Percentiles rank a stretch among this genome's conserved stretches.
Conservation (phyloP, 2,329 filamentous ascomycete genomes). For the Stagonosporopsis cucurbitacearum region DNA sequence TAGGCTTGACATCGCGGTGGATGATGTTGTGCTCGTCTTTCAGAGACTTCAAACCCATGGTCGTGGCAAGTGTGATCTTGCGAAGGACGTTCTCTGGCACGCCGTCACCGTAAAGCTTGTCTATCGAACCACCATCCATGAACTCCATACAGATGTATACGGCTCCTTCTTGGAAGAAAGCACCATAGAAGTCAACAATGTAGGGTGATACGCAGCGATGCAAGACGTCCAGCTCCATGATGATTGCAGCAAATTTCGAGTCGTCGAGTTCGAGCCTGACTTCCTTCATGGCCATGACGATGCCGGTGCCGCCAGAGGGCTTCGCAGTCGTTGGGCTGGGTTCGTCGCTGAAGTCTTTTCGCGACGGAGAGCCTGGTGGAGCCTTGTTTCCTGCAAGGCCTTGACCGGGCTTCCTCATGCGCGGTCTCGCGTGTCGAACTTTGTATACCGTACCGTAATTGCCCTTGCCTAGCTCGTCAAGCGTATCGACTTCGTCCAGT, state of each 20-base stretch:
- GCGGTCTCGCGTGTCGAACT: conserved; percentile 81
- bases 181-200: conserved; percentile 98
- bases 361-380: conserved; percentile 44
- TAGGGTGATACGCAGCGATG: conserved; percentile 94
- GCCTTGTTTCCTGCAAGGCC: conserved; percentile 66
- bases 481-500: conserved; percentile 89
- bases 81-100: conserved; percentile 86
- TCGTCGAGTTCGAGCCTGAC: conserved; percentile 95
- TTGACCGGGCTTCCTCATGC: conserved; percentile 65
- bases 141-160: conserved; percentile 99
- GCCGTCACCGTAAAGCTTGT: conserved; percentile 91
- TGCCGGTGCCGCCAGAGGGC: conserved; percentile 66
- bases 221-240: conserved; percentile 95
- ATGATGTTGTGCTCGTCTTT: conserved; percentile 99
- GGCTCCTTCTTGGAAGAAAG: conserved; percentile 97
- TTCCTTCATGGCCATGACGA: conserved; percentile 99
- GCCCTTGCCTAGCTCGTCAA: conserved; percentile 94
- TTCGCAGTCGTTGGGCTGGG: conserved; percentile 46
- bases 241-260: conserved; percentile 93
- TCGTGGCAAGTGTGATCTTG: conserved; percentile 89
- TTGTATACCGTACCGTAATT: conserved; percentile 99
- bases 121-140: conserved; percentile 98
- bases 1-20: conserved; percentile 97
- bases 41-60: conserved; percentile 87
- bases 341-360: conserved; percentile 41